phyloP scores from a whole-genome alignment of 73 alveolate species.

The Tetrahymena borealis region DNA sequence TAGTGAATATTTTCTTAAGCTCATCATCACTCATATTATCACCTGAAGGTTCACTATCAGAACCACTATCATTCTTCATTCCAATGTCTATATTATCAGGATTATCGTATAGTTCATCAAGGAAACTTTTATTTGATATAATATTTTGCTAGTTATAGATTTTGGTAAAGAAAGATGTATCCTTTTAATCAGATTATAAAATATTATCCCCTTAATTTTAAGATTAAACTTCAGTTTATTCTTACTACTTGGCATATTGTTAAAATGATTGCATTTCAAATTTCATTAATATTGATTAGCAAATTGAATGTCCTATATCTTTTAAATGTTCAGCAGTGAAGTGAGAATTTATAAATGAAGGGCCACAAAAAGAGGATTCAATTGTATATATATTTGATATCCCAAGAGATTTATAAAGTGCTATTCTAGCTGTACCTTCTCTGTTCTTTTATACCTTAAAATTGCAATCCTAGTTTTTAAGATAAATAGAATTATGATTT shows the following conservation, averaged over 20 bases:
- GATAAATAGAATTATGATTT: no score
- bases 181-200: neutral
- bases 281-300: neutral
- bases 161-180: neutral
- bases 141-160: neutral
- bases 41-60: neutral
- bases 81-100: neutral
- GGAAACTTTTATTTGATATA: neutral
- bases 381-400: conserved; percentile 74
- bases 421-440: conserved; percentile 86
- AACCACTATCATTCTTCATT: neutral
- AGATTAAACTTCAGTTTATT: neutral
- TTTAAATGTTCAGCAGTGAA: neutral
- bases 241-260: neutral
- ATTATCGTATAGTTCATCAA: neutral
- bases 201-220: neutral
- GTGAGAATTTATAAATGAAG: neutral
- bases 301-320: neutral
- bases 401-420: conserved; percentile 73
- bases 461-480: conserved; percentile 56
- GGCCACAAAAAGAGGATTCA: conserved; percentile 89
- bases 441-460: conserved; percentile 77
- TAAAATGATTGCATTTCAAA: neutral
- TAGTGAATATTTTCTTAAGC: neutral
- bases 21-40: neutral